Base-by-base conservation (phyloP, 371 early-diverging fungal genomes). In the Apophysomyces variabilis region DNA sequence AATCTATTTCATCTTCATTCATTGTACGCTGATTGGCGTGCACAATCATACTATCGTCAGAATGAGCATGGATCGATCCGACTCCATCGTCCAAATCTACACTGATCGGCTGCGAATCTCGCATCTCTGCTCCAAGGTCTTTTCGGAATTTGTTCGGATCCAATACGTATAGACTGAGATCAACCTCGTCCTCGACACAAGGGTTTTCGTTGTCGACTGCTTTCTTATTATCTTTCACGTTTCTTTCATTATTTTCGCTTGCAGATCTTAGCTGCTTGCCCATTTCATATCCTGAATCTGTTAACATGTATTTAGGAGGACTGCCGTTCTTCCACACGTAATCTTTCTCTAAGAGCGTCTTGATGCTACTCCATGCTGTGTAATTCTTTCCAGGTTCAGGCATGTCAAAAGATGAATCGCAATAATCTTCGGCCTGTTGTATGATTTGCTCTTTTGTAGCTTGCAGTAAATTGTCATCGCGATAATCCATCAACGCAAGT, bases 361-460 rank as follows among this genome's bases (percentile, higher is more conserved):
- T 89, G 68, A 96, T 92, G 13, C 89, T 82, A 37, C 64, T 82
- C 92, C 94, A 96, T n/a, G 90, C 95, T 0, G 92, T 88, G 67
- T 90, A 93, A 54, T 64, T 69, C 16, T 72, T 77, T 0, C 85
- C 85, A 1, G 73, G 74, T 0, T 83, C 88, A 7, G 87, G 76
- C 6, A 85, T 76, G 16, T 89, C 87, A 56, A 92, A 84, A 0
- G 95, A 90, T 2, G 80, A 58, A 50, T 93, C 88, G 60, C 89
- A 86, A 62, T 87, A 84, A 13, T 73, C 62, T 72, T 93, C 91
- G 1, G 85, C 92, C 4, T 66, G n/a, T 0, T 78, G 72, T 11
- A 86, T 78, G 18, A 92, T 87, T 18, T 92, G 87, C 4, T 82
- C 66, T 67, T 86, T 88, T 16, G 84, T 81, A 7, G 68, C 71